Base-by-base conservation (phyloP, 805 yeast genomes). In the Ogataea allantospora region DNA sequence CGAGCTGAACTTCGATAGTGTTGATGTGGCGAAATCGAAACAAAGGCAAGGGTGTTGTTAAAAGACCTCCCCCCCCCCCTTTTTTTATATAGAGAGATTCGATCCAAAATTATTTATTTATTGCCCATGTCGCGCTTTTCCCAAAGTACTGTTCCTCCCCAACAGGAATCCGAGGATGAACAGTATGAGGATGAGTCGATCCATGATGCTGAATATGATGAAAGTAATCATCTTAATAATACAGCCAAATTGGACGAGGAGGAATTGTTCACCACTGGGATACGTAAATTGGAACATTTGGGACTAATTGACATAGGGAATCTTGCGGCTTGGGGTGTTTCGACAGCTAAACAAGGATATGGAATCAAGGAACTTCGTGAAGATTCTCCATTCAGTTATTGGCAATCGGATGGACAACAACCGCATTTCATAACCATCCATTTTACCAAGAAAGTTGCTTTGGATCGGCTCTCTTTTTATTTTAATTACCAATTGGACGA, bases 351-450 rank as follows among this genome's bases (percentile, higher is more conserved):
- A 51, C 72, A 72, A 7, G 93, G 88, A 0, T 79, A 68, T 50
- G 93, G 93, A 0, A 70, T 87, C 14, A 65, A 65, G n/a, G 81
- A 81, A 50, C 67, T 91, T 6, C 65, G 93, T 20, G 86, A 85
- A 35, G 88, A 83, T 50, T 70, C 79, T 4, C 84, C 91, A 0
- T 69, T 72, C 19, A 64, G 79, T 1, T 91, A 70, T 58, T 93
- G 99, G 99, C 99, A 93, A 60, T 83, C 95, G 30, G 99, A 93
- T 56, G 99, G 97, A 0, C 70, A 74, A 9, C 87, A 83, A 50
- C 99, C 98, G 0, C 99, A 93, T 62, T 68, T 66, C 18, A 66
- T 93, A 5, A 84, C 84, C 31, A 74, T 88, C 2, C 88, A 79
- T 53, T 93, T 93, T 59, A 71, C 88, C 20, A 88, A 84, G 53